phyloP scores from a whole-genome alignment of 192 early-diverging fungal species.

The Backusella morwellensis region DNA sequence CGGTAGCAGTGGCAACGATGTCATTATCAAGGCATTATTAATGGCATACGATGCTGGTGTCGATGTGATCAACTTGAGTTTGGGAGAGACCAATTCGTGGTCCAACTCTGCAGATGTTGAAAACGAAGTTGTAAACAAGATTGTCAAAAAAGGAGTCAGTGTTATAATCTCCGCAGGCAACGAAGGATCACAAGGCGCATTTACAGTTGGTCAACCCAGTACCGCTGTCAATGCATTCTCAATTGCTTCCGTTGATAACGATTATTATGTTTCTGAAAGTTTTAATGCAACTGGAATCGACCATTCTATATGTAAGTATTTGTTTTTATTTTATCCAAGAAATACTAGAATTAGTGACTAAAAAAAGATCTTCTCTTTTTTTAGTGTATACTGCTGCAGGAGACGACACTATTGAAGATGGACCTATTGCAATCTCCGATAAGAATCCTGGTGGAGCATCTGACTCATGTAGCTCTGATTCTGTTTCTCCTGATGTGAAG shows the following conservation, averaged over 20 bases:
- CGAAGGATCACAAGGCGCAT: conserved; percentile 58
- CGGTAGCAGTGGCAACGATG: conserved; percentile 61
- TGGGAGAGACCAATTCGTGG: conserved; percentile 68
- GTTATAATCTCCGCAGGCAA: conserved; percentile 68
- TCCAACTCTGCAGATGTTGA: conserved; percentile 48
- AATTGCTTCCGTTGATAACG: conserved; percentile 56
- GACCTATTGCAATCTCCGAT: conserved; percentile 43
- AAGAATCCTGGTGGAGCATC: conserved; percentile 35
- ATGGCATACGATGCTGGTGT: conserved; percentile 58
- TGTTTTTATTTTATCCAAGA: not conserved
- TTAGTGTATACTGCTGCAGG: conserved; percentile 3
- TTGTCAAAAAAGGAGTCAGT: conserved; percentile 34
- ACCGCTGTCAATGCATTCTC: conserved; percentile 53
- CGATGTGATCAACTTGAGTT: conserved; percentile 81
- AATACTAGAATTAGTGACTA: not conserved
- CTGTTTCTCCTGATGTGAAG: conserved; percentile 39
- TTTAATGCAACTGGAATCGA: conserved; percentile 10
- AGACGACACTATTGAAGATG: conserved; percentile 19
- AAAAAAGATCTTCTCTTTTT: not conserved
- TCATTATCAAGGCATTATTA: conserved; percentile 76
- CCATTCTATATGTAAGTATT: not conserved
- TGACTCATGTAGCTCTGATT: conserved; percentile 50
- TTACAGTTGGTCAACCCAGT: conserved; percentile 55
- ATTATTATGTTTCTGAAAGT: conserved; percentile 26
- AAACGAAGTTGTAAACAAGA: conserved; percentile 51